A percentile compares a stretch with the other conserved stretches of the same genome.
phyloP scores from a whole-genome alignment of 768 basidiomycete genomes.

The Antrodiella citrinella region DNA sequence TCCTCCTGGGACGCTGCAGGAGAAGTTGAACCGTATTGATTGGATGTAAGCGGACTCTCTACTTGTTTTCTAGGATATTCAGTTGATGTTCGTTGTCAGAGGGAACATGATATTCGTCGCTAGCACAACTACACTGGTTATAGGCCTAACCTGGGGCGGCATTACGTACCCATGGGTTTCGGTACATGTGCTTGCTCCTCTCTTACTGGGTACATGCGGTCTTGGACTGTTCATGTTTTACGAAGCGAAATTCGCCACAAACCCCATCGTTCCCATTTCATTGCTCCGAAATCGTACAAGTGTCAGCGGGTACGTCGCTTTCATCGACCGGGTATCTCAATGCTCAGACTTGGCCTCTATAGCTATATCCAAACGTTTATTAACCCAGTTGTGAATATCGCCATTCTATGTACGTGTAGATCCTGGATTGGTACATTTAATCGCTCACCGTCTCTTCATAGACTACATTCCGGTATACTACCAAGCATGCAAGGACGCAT shows the following conservation, averaged over 20 bases:
- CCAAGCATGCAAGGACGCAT: slow-evolving; percentile 31
- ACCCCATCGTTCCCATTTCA: slow-evolving; percentile 8
- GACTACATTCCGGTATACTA: slow-evolving; percentile 35
- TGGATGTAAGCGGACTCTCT: slow-evolving; percentile 19
- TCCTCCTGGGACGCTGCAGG: slow-evolving; percentile 12
- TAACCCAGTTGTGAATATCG: background rate
- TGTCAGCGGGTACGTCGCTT: background rate
- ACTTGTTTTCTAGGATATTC: background rate
- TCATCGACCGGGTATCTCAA: background rate
- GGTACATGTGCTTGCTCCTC: slow-evolving; percentile 25
- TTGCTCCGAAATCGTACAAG: background rate
- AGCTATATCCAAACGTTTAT: slow-evolving; percentile 22
- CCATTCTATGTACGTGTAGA: slow-evolving; percentile 11
- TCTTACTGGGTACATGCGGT: slow-evolving; percentile 26
- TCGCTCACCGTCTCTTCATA: slow-evolving; percentile 5
- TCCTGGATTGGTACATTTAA: background rate
- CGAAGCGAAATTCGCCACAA: slow-evolving; percentile 18
- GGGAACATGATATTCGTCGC: slow-evolving; percentile 18
- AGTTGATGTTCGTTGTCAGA: slow-evolving; percentile 7
- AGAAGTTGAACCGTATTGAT: slow-evolving; percentile 21
- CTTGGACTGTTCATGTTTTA: slow-evolving; percentile 25
- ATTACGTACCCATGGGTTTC: slow-evolving; percentile 28
- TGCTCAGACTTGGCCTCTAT: background rate
- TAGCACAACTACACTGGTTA: slow-evolving; percentile 11
- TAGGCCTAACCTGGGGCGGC: slow-evolving; percentile 28